Conservation (phyloP, 2,329 filamentous ascomycete species). For the Eutypella sp. region DNA sequence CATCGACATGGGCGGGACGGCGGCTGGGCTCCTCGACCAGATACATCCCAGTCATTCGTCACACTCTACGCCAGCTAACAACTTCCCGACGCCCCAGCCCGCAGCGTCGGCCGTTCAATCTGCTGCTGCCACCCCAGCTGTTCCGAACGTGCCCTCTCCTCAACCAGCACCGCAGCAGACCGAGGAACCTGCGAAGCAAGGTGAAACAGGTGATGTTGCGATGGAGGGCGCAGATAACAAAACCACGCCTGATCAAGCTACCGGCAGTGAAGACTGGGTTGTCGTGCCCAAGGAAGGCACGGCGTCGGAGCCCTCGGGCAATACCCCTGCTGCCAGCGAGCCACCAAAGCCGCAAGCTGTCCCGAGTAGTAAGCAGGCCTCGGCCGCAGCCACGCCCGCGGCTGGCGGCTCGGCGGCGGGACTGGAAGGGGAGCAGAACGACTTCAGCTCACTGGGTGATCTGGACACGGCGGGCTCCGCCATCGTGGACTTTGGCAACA, state of each 20-base stretch:
- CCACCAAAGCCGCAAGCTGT: slow-evolving; percentile 13
- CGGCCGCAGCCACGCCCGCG: slow-evolving; percentile 41
- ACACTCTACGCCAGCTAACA: slow-evolving; percentile 56
- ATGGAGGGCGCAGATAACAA: slow-evolving; percentile 52
- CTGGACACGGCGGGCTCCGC: slow-evolving; percentile 69
- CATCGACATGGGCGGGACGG: slow-evolving; percentile 61
- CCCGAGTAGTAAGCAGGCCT: slow-evolving; percentile 34
- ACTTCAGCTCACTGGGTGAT: slow-evolving; percentile 60
- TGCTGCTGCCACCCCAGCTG: slow-evolving; percentile 51
- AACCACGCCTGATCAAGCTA: slow-evolving; percentile 45
- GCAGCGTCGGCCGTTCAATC: slow-evolving; percentile 53
- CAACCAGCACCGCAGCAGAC: slow-evolving; percentile 23
- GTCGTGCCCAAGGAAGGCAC: slow-evolving; percentile 62
- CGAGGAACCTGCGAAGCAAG: slow-evolving; percentile 13
- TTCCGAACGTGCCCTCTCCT: slow-evolving; percentile 42
- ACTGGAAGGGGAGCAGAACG: slow-evolving; percentile 48
- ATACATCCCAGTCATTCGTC: slow-evolving; percentile 60
- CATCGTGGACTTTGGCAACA: slow-evolving; percentile 57
- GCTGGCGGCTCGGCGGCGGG: slow-evolving; percentile 29
- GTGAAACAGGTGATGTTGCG: slow-evolving; percentile 37
- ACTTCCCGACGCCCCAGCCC: slow-evolving; percentile 56
- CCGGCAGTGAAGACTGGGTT: slow-evolving; percentile 65
- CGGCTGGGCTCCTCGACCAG: slow-evolving; percentile 61
- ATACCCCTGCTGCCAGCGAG: slow-evolving; percentile 16
- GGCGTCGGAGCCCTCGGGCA: slow-evolving; percentile 32